phyloP scores from a whole-genome alignment of 1,284 basidiomycete genomes.

The Malassezia furfur region DNA sequence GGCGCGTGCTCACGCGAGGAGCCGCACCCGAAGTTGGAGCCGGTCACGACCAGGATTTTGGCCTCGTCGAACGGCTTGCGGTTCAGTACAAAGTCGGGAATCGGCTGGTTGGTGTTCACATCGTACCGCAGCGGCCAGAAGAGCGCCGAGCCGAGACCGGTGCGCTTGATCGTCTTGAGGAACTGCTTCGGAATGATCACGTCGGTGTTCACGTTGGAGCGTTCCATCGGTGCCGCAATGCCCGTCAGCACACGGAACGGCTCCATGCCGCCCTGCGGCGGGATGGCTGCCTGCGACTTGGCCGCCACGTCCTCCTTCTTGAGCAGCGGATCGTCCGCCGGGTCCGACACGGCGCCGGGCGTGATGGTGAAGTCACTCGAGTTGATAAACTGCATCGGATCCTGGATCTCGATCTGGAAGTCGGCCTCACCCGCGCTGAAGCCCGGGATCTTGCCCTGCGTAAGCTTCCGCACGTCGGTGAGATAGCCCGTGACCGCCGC shows the following conservation, averaged over 20 bases:
- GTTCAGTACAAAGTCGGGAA: constrained; percentile 39
- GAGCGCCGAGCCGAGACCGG: constrained; percentile 40
- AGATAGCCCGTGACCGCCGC: constrained; percentile 44
- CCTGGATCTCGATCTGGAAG: constrained; percentile 33
- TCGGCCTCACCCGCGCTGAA: constrained; percentile 26
- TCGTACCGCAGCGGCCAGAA: constrained; percentile 45
- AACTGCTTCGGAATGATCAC: constrained; percentile 47
- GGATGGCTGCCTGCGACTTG: neutral
- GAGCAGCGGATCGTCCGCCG: neutral
- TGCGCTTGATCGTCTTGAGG: constrained; percentile 47
- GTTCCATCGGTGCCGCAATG: constrained; percentile 41
- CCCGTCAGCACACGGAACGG: constrained; percentile 40
- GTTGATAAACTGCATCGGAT: constrained; percentile 35
- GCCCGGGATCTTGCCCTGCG: constrained; percentile 23
- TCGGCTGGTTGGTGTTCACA: constrained; percentile 33
- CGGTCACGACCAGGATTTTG: constrained; percentile 40
- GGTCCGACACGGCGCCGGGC: constrained; percentile 3
- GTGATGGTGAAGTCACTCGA: constrained; percentile 16
- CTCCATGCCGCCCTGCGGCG: constrained; percentile 29
- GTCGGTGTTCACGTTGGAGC: constrained; percentile 45
- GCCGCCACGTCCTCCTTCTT: neutral
- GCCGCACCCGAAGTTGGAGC: constrained; percentile 45
- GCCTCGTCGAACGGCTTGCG: constrained; percentile 29
- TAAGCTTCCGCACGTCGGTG: constrained; percentile 45
- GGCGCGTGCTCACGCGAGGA: constrained; percentile 43